Percentiles rank a stretch among this genome's conserved stretches.
phyloP scores from a whole-genome alignment of 306 rosid species.

The Ormosia semicastrata region DNA sequence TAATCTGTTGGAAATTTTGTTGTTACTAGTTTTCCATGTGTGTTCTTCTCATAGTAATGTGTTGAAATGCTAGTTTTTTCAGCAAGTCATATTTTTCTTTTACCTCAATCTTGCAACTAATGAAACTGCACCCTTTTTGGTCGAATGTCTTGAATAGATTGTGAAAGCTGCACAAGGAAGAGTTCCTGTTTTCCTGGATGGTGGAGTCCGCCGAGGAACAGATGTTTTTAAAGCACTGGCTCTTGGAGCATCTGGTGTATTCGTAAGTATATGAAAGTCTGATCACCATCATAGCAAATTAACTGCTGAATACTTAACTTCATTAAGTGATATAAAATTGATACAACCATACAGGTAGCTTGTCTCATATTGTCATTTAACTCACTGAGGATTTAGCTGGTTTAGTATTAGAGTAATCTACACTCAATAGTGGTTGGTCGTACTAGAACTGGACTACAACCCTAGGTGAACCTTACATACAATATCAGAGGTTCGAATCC shows the following conservation, averaged over 20 bases:
- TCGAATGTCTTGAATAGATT: slow-evolving; percentile 44
- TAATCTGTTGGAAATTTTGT: background rate
- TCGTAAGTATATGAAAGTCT: slow-evolving; percentile 55
- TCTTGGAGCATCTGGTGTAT: slow-evolving; percentile 86
- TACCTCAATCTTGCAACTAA: background rate
- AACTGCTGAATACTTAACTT: background rate
- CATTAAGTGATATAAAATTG: background rate
- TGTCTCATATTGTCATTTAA: background rate
- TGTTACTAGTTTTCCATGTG: background rate
- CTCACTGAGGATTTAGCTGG: background rate
- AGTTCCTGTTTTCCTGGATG: slow-evolving; percentile 85
- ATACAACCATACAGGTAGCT: background rate
- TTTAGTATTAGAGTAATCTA: background rate
- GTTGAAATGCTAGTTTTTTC: background rate
- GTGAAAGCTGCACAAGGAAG: slow-evolving; percentile 83
- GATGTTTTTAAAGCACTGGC: slow-evolving; percentile 96
- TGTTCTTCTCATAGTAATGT: background rate
- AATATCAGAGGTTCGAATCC: too few species aligned
- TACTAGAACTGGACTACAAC: too few species aligned
- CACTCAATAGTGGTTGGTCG: too few species aligned
- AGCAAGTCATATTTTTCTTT: background rate
- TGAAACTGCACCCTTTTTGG: background rate
- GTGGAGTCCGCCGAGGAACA: slow-evolving; percentile 92
- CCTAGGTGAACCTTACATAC: too few species aligned
- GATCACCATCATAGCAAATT: background rate